Percentiles rank a stretch among this genome's conserved stretches.
phyloP scores from a whole-genome alignment of 768 basidiomycete genomes.

The Ramaria rubella region DNA sequence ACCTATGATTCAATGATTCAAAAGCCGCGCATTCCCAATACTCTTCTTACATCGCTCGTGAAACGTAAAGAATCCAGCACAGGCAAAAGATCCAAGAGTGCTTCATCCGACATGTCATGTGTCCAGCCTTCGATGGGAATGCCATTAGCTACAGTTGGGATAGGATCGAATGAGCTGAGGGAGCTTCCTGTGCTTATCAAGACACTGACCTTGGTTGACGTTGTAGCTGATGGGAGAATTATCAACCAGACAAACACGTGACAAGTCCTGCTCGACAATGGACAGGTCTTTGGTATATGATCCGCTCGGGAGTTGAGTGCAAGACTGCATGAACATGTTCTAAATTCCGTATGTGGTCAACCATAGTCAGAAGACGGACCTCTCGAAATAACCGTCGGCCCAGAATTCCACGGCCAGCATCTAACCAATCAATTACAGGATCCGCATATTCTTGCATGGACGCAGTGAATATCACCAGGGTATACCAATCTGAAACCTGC shows the following conservation, averaged over 20 bases:
- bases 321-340: constrained; percentile 64
- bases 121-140: constrained; percentile 99
- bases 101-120: constrained; percentile 93
- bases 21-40: constrained; percentile 69
- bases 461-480: constrained; percentile 96
- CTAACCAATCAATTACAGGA: constrained; percentile 99
- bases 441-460: constrained; percentile 99
- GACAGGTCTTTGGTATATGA: constrained; percentile 92
- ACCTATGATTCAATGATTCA: too few relatives aligned
- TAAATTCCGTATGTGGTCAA: constrained; percentile 4
- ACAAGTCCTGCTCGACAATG: constrained; percentile 81
- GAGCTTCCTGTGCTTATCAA: background rate
- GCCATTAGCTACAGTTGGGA: constrained; percentile 68
- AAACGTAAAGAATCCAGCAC: constrained; percentile 94
- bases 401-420: constrained; percentile 88
- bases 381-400: constrained; percentile 87
- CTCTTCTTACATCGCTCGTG: constrained; percentile 88
- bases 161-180: background rate
- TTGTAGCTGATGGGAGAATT: constrained; percentile 93
- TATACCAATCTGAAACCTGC: constrained; percentile 99
- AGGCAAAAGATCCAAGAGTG: constrained; percentile 89
- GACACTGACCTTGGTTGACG: constrained; percentile 75
- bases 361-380: constrained; percentile 41
- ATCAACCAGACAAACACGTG: constrained; percentile 91
- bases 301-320: constrained; percentile 86